A percentile compares a stretch with the other conserved stretches of the same genome.
Evolutionary conservation across 331 rosid species (phyloP).

Genomic region (Malus hybrid): DNA sequence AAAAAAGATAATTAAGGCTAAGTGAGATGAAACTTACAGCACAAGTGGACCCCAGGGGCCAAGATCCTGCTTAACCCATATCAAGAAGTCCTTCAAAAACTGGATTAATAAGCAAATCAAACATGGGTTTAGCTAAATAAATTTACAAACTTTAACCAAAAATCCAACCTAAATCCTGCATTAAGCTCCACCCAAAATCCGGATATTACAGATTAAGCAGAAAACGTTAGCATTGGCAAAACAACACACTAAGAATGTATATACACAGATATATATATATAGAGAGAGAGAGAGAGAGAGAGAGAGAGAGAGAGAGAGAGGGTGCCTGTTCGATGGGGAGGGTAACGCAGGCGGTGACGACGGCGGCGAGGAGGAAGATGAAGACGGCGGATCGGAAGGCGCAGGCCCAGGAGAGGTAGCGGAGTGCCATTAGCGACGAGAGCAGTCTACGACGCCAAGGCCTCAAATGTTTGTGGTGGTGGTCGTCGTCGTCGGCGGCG

Average conservation of each 20-base stretch:
- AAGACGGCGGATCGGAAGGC: slow-evolving; percentile 18
- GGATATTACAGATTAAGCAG: too few species aligned
- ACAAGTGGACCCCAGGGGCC: slow-evolving; percentile 46
- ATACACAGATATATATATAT: not conserved
- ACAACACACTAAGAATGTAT: too few species aligned
- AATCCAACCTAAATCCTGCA: too few species aligned
- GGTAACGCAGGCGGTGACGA: slow-evolving; percentile 24
- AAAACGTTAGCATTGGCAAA: too few species aligned
- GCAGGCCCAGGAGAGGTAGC: slow-evolving; percentile 14
- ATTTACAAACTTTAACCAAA: too few species aligned
- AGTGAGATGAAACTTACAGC: slow-evolving; percentile 14
- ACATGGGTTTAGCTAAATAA: not conserved
- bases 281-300: slow-evolving; percentile 1
- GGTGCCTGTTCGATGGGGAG: slow-evolving; percentile 33
- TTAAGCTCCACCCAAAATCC: too few species aligned
- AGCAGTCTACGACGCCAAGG: slow-evolving; percentile 19
- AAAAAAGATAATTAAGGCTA: not conserved
- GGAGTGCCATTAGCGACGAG: slow-evolving; percentile 20
- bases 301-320: not conserved
- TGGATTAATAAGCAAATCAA: slow-evolving; percentile 7
- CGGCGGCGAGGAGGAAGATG: slow-evolving; percentile 26
- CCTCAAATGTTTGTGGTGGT: not conserved
- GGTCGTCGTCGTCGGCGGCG: not conserved
- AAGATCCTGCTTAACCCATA: slow-evolving; percentile 41
- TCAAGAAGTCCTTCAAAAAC: slow-evolving; percentile 32